phyloP scores from a whole-genome alignment of 305 asterid genomes.

The Fraxinus latifolia region DNA sequence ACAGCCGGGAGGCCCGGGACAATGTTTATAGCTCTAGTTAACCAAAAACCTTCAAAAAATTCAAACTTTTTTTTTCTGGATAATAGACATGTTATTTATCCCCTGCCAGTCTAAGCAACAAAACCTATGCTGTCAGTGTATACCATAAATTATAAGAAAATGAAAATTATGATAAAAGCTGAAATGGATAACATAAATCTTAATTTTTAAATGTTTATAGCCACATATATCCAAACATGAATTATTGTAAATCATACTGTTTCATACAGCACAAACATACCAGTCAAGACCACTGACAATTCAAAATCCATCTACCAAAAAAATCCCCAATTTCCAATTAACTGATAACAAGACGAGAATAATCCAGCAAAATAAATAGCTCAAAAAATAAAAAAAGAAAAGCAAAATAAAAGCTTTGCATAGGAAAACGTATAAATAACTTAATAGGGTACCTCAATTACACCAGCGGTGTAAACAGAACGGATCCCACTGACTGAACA shows the following conservation, averaged over 20 bases:
- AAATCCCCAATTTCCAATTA: not conserved
- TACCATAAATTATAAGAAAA: not conserved
- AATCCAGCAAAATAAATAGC: not conserved
- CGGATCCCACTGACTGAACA: conserved; percentile 48
- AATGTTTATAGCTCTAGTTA: not conserved
- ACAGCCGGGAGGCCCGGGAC: not conserved
- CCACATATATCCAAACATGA: not conserved
- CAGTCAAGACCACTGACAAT: not conserved
- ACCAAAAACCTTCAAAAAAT: not conserved
- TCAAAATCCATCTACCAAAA: not conserved
- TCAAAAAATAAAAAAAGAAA: not conserved
- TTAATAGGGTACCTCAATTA: conserved; percentile 56
- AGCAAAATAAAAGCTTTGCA: not conserved
- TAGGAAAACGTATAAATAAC: not conserved
- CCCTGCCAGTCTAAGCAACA: not conserved
- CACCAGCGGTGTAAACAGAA: conserved; percentile 41
- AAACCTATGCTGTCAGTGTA: not conserved
- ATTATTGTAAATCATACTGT: not conserved
- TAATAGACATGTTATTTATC: not conserved
- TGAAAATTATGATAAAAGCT: not conserved
- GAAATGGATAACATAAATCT: not conserved
- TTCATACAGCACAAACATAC: not conserved
- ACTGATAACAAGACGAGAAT: not conserved
- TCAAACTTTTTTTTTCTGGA: not conserved
- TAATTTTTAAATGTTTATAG: not conserved